Evolutionary conservation across 768 basidiomycete species (phyloP), one percentile per base, ranked within the genome.

Genomic region (Rhizopogon sp.): DNA sequence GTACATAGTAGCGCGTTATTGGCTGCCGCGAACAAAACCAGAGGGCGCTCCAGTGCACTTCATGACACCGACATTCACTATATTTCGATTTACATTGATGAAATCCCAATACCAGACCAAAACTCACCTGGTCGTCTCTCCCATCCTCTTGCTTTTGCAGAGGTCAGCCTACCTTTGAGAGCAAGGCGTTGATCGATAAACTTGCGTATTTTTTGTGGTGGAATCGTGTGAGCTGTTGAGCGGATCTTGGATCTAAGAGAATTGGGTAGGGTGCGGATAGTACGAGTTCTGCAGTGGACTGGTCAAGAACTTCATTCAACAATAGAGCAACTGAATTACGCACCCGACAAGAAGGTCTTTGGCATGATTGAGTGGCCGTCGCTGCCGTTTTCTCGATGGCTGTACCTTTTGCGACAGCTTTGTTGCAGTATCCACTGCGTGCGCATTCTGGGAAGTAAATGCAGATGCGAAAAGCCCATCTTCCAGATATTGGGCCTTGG

Each of bases 391-490:
- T 64, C 58, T 60, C 50, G 46, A 28, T 50, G 49, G 13, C 39
- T 37, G 35, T 14, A 16, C 35, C 22, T 57, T 63, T 65, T 63
- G 39, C 57, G 57, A 51, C 52, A 50, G 57, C 58, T 51, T 62
- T 53, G 55, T 64, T 59, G 58, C 54, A 61, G 56, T 61, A 35
- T 54, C 52, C 56, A 60, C 53, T 59, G 39, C 22, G 39, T 60
- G 57, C 44, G 58, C 58, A 39, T 50, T 56, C 40, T 65, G 68
- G 2, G 78, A 71, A 4, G 74, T 62, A 58, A 85, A 81, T 0
- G 84, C 85, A 56, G 82, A 73, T 0, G 70, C 60, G 65, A 88
- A 88, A 17, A 87, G 71, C 57, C 84, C 80, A 61, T 87, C 86
- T 2, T 84, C 83, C 29, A 88, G 82, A 66, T 86, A 80, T 45